phyloP scores from a whole-genome alignment of 768 basidiomycete species.

The Russula griseocarnosa region DNA sequence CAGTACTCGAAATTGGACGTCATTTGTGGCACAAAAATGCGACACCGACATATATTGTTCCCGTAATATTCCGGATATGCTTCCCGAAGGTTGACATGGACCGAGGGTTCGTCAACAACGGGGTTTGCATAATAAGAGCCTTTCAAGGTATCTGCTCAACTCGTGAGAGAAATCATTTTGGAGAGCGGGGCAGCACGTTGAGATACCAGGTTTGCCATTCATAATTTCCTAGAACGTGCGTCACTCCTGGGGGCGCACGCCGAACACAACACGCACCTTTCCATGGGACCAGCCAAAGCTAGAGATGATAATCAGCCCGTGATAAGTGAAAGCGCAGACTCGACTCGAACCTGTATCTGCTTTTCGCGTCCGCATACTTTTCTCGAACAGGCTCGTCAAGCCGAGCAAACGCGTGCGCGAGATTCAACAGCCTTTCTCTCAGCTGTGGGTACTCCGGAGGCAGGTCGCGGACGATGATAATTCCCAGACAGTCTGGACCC shows the following conservation, averaged over 20 bases:
- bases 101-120: constrained; percentile 59
- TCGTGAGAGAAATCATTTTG: neutral
- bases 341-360: constrained; percentile 65
- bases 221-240: constrained; percentile 68
- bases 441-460: constrained; percentile 59
- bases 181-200: constrained; percentile 11
- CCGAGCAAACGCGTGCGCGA: constrained; percentile 72
- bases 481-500: constrained; percentile 67
- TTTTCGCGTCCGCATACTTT: constrained; percentile 65
- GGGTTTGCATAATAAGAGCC: constrained; percentile 95
- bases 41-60: constrained; percentile 71
- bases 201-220: constrained; percentile 81
- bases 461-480: constrained; percentile 78
- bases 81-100: constrained; percentile 49
- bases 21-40: constrained; percentile 2
- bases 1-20: neutral
- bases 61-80: constrained; percentile 83
- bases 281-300: constrained; percentile 98
- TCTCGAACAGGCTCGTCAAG: constrained; percentile 66
- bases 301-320: constrained; percentile 13
- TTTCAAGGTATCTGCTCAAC: constrained; percentile 66
- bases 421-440: constrained; percentile 66
- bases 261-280: constrained; percentile 49
- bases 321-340: neutral
- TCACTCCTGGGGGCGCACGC: neutral